A percentile compares a stretch with the other conserved stretches of the same genome.
phyloP scores from a whole-genome alignment of 2,329 filamentous ascomycete genomes.

The Sclerotinia subarctica region DNA sequence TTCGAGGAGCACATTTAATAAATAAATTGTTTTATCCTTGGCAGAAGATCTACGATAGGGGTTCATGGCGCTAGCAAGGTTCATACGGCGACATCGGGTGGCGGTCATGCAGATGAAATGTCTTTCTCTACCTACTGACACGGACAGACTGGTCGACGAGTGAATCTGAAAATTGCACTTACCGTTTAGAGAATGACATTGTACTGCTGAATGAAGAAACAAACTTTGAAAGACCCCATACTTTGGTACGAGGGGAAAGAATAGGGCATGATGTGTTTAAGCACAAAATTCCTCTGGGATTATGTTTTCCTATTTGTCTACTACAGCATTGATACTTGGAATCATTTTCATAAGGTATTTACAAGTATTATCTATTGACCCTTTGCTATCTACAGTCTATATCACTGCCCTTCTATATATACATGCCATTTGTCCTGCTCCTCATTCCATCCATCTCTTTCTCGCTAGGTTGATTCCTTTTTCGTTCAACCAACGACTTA shows the following conservation, averaged over 20 bases:
- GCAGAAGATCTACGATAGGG: constrained; percentile 8
- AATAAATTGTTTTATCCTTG: constrained; percentile 10
- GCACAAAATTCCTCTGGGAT: background rate
- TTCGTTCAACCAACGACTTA: background rate
- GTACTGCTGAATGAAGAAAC: background rate
- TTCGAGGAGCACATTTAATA: background rate
- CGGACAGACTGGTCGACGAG: background rate
- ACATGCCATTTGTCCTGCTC: background rate
- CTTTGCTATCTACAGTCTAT: background rate
- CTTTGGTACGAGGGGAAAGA: background rate
- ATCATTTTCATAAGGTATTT: background rate
- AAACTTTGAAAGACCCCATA: no score
- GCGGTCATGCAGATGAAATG: background rate
- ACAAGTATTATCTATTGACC: background rate
- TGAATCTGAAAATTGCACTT: background rate
- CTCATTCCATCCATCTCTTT: background rate
- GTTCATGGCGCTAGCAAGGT: background rate
- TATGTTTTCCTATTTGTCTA: background rate
- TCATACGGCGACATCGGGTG: background rate
- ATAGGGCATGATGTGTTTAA: background rate
- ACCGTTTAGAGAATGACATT: background rate
- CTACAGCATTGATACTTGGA: background rate
- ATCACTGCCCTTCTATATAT: background rate
- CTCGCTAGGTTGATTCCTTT: background rate
- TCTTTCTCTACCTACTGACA: background rate